Percentiles rank a stretch among this genome's conserved stretches.
Evolutionary conservation across 202 grass and related monocot genomes (phyloP).

Genomic region (Miscanthus sacchariflorus): DNA sequence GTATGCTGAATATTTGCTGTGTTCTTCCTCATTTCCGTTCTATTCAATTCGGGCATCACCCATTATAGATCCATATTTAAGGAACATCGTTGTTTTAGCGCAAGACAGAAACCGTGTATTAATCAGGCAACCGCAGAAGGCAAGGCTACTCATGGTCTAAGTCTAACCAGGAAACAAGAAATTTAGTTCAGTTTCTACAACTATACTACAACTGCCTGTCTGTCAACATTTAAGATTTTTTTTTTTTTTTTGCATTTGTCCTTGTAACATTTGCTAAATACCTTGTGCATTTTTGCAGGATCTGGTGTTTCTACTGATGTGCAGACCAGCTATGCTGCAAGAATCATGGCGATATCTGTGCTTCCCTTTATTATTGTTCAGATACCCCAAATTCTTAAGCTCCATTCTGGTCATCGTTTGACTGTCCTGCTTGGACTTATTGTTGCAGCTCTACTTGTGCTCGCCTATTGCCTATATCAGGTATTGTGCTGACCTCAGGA

Average conservation of each 20-base stretch:
- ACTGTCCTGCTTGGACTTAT: conserved; percentile 71
- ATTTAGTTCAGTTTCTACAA: neutral
- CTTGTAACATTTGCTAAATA: conserved; percentile 32
- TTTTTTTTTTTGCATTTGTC: neutral
- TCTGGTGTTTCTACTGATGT: conserved; percentile 87
- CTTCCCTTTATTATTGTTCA: conserved; percentile 94
- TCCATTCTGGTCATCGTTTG: conserved; percentile 65
- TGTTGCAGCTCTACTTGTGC: conserved; percentile 65
- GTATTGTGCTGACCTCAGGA: conserved; percentile 50
- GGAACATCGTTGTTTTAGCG: neutral
- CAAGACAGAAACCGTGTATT: neutral
- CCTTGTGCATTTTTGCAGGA: conserved; percentile 46
- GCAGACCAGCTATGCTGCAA: conserved; percentile 83
- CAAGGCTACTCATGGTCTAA: neutral
- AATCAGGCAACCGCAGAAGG: neutral
- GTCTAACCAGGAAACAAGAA: neutral
- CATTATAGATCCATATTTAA: neutral
- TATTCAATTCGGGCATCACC: neutral
- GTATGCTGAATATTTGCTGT: conserved; percentile 40
- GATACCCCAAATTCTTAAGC: conserved; percentile 75
- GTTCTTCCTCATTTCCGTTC: neutral
- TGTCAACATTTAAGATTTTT: neutral
- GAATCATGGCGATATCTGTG: conserved; percentile 91
- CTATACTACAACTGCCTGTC: neutral
- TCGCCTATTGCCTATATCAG: conserved; percentile 92